These are phyloP conservation scores for Botrytis sinoallii DNA, from an alignment of 2,329 filamentous ascomycete genomes.

Conservation along the genomic window DNA sequence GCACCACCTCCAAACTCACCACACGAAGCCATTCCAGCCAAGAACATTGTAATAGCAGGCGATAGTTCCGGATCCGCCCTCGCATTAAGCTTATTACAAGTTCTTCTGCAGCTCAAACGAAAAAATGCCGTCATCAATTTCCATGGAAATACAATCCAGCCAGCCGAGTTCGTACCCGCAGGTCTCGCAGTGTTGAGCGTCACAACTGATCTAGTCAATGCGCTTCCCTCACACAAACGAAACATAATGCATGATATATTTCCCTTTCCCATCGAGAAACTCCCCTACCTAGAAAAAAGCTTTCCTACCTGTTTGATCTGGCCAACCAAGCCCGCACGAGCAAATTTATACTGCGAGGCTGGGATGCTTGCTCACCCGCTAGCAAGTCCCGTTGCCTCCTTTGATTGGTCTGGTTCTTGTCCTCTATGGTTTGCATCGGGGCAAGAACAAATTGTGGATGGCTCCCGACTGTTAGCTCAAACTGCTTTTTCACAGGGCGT, in stretches of 20 bases:
- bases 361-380: neutral
- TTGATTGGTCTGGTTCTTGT: slow-evolving; percentile 12
- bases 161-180: neutral
- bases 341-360: slow-evolving; percentile 1
- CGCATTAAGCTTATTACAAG: neutral
- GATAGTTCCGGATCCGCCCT: slow-evolving; percentile 1
- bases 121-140: neutral
- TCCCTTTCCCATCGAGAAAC: neutral
- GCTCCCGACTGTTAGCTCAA: neutral
- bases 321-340: slow-evolving; percentile 8
- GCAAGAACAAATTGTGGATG: slow-evolving; percentile 11
- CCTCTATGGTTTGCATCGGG: slow-evolving; percentile 14
- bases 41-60: neutral
- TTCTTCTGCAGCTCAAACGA: neutral
- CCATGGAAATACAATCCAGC: neutral
- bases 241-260: slow-evolving; percentile 3
- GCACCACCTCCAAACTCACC: neutral
- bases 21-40: neutral
- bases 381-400: neutral
- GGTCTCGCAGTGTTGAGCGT: neutral
- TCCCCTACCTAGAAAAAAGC: neutral
- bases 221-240: neutral
- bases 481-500: slow-evolving; percentile 2
- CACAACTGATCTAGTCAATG: neutral
- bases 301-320: slow-evolving; percentile 11